Evolutionary conservation across 345 rosid genomes (phyloP), one percentile per base, ranked within the genome.

Genomic region (Brassica napus): DNA sequence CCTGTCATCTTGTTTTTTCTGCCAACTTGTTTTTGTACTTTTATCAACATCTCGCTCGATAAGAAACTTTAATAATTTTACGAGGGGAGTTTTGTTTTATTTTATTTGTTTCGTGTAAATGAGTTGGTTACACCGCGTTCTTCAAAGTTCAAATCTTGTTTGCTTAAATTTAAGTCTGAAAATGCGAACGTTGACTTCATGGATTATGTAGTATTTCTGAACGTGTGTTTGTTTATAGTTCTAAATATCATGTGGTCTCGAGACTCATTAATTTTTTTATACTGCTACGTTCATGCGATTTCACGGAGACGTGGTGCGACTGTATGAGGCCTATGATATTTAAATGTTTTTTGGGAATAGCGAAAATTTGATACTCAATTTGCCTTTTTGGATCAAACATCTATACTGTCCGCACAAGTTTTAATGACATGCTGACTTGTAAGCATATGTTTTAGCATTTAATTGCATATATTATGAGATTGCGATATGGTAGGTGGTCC

Each of bases 1-100:
- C 39, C 66, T 74, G 79, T 63, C 65, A 61, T 35, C 18, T 79
- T 79, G 74, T 73, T 74, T 66, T 59, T 68, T 68, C 78, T 68
- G 75, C 65, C 78, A 74, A 68, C 79, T 74, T 79, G 74, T 26
- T 62, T 34, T 6, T 1, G 49, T 68, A 61, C 71, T 62, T 68
- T 78, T 54, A n/a, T 24, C 66, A 15, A 79, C 44, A 34, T 61
- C 49, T 79, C 47, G 47, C 16, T 61, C 26, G 15, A 59, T 31
- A 39, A 59, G 28, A 5, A 28, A 24, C 78, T 68, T 58, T 23
- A 10, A 52, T 16, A 64, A 34, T 32, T 60, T 69, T 30, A 69
- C 35, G 1, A 30, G 32, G 24, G 47, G 47, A 18, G 1, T 16
- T 37, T 15, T 14, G 5, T 8, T 34, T 54, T 16, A 9, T 15